Base-by-base conservation (phyloP, 2,329 filamentous ascomycete species). In the Calonectria montana region DNA sequence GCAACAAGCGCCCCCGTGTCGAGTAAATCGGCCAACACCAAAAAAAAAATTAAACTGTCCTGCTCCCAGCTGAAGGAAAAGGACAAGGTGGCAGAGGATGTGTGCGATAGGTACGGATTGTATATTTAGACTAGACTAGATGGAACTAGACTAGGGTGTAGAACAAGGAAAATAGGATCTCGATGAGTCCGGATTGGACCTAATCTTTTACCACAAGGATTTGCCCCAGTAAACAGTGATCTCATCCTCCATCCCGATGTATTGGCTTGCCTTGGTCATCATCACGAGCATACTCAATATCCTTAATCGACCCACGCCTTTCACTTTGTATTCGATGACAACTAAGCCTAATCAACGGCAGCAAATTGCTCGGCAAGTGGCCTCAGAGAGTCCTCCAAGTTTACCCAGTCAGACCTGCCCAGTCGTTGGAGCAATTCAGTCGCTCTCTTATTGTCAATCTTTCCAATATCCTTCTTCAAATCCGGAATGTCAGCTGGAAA, bases 1-100 rank as follows among this genome's bases (percentile, higher is more conserved):
- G 65, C 23, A 68, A 59, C 53, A 70, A 70, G 69, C 57, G 69
- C 1, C 4, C 41, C 8, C 63, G 69, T 18, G 47, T 37, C 45
- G 57, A 70, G 35, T 70, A 70, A 50, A 62, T 37, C 31, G 62
- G 50, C 13, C n/a, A 27, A 18, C 8, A n/a, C 15, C n/a, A n/a
- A n/a, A n/a, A 31, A 39, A 55, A 35, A 59, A 39, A 35, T 39
- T 39, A 2, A 16, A 59, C 15, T 25, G 31, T 37, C 15, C 37
- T 39, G 18, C 18, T 25, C 23, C 23, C 23, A 29, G 43, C n/a
- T 47, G n/a, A 50, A 50, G 25, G 25, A 23, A 23, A 15, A 15
- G 35, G 5, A 21, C 3, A 50, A 43, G n/a, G 29, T 27, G 29
- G 59, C 10, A 18, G 27, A 39, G 21, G n/a, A 21, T 18, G 37